Evolutionary conservation across 2,329 filamentous ascomycete species (phyloP).

Genomic region (Aureobasidium sp.): DNA sequence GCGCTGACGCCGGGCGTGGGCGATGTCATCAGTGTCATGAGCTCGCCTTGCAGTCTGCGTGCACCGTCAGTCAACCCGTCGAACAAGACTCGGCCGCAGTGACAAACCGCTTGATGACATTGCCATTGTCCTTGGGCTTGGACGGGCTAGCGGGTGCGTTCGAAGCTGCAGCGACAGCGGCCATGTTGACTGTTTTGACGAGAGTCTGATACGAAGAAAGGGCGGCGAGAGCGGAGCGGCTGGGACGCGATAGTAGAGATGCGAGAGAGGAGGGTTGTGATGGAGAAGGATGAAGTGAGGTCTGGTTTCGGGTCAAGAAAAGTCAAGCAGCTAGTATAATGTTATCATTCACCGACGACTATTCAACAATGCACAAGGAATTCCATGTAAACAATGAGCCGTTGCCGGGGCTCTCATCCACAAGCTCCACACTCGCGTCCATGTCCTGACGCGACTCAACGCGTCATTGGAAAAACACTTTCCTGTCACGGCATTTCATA

Average conservation of each 20-base stretch:
- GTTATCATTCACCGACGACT: not conserved
- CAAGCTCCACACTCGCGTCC: not conserved
- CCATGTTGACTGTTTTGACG: constrained; percentile 21
- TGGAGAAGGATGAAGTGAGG: not conserved
- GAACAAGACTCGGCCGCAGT: not conserved
- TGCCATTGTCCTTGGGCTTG: constrained; percentile 33
- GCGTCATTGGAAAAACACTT: not conserved
- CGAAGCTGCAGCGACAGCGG: constrained; percentile 24
- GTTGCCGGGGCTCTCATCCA: not conserved
- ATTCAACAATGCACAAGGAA: not conserved
- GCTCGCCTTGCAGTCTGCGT: constrained; percentile 81
- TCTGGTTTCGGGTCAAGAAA: not conserved
- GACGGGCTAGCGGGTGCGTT: constrained; percentile 27
- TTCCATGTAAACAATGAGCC: constrained; percentile 5
- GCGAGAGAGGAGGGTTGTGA: not conserved
- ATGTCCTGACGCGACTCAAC: not conserved
- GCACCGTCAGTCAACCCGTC: constrained; percentile 9
- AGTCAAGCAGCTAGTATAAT: not conserved
- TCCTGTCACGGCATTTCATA: not conserved
- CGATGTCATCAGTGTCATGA: constrained; percentile 98
- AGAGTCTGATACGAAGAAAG: not conserved
- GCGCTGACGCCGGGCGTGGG: constrained; percentile 89
- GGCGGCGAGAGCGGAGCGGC: not conserved
- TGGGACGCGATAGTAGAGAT: not conserved
- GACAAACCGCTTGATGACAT: constrained; percentile 42